Conservation (phyloP, 352 stramenopile species). For the Globisporangium alternatum region DNA sequence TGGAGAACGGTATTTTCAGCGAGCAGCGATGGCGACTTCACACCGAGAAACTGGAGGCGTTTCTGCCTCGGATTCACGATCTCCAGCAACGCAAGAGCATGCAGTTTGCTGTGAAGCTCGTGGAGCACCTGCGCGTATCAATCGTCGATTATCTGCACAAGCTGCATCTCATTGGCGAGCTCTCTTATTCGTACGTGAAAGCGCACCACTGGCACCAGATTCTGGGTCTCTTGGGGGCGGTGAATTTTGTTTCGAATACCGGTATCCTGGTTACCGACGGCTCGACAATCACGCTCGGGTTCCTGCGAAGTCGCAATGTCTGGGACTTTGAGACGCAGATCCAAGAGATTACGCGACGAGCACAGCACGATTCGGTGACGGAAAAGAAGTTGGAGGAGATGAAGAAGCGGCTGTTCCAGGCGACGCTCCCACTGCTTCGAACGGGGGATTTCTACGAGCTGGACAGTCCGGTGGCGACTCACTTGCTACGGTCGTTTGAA, state of each 20-base stretch:
- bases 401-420: conserved; percentile 41
- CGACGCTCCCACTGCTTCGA: conserved; percentile 39
- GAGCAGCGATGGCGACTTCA: conserved; percentile 56
- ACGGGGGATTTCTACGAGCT: conserved; percentile 45
- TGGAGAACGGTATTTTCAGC: conserved; percentile 68
- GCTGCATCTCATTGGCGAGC: conserved; percentile 46
- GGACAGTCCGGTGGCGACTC: conserved; percentile 25
- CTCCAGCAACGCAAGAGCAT: conserved; percentile 27
- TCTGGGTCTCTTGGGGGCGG: conserved; percentile 39
- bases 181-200: conserved; percentile 52
- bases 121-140: conserved; percentile 29
- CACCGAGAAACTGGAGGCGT: conserved; percentile 31
- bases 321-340: conserved; percentile 60
- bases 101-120: conserved; percentile 37
- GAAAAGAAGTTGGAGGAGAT: conserved; percentile 59
- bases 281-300: conserved; percentile 46
- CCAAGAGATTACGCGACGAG: conserved; percentile 51
- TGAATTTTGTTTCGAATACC: conserved; percentile 48
- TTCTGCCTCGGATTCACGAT: conserved; percentile 31
- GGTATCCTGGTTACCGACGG: conserved; percentile 50
- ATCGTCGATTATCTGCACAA: conserved; percentile 45
- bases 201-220: conserved; percentile 62
- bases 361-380: conserved; percentile 49
- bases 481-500: conserved; percentile 46
- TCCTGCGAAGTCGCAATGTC: conserved; percentile 42